Evolutionary conservation across 345 rosid species (phyloP), one percentile per base, ranked within the genome.

Genomic region (Moricandia arvensis): DNA sequence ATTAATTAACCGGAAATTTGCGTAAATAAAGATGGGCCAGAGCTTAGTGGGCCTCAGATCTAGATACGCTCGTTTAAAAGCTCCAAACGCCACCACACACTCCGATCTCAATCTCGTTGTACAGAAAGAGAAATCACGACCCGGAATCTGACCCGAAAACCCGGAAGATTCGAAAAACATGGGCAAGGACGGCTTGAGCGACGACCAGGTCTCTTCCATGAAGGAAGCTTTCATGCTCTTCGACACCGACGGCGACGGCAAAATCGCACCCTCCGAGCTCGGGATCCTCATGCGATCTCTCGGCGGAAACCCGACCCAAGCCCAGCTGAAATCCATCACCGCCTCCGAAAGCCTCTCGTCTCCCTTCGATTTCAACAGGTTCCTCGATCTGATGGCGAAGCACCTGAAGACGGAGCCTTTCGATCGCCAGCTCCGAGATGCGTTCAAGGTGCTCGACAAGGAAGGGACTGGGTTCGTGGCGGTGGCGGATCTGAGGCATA

Each of bases 271-370:
- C 7, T 87, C 98, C 1, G 97, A 94, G 83, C 81, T 94, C 17
- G 98, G 98, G 74, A 90, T 94, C 84, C 90, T 94, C 4, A 94
- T 94, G 97, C 84, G 98, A 41, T 94, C 98, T 17, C 96, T 94
- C 18, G 98, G 98, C 0, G 98, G 96, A 0, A 94, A 94, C 84
- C 98, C 98, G 15, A 94, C 98, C 73, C 98, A 91, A 65, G 91
- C 97, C 67, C 97, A 91, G 80, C 88, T 91, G 61, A 91, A 91
- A 71, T 75, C 94, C 63, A 90, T 94, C 1, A 68, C 87, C 72
- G 63, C 89, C 16, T 83, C 86, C 55, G 98, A 94, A 68, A 90
- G 81, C 21, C 87, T 94, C 18, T 82, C 91, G 6, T 55, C 95
- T 6, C 90, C 98, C 15, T 94, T 94, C 37, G 98, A 94, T 77